Evolutionary conservation across 2,329 filamentous ascomycete genomes (phyloP).

Genomic region (Tetracladium maxilliforme): DNA sequence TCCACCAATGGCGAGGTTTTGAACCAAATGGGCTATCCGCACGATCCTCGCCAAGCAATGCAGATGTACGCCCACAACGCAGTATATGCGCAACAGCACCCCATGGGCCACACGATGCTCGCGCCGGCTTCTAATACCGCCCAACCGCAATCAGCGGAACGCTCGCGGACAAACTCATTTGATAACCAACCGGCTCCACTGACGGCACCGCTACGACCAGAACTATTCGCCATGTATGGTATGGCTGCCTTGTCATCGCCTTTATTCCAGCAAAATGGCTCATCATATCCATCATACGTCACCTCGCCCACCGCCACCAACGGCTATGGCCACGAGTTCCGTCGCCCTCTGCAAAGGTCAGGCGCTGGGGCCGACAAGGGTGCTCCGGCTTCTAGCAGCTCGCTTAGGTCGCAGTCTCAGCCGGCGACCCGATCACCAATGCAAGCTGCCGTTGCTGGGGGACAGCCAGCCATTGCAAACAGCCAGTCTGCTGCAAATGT

Average conservation of each 20-base stretch:
- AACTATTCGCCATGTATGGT: too few relatives aligned
- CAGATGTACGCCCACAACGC: conserved; percentile 31
- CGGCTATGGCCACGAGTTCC: conserved; percentile 32
- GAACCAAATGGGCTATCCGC: conserved; percentile 21
- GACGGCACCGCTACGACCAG: conserved; percentile 40
- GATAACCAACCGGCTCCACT: conserved; percentile 46
- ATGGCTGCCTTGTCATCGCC: conserved; percentile 32
- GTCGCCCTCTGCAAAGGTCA: conserved; percentile 41
- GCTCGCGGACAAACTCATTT: conserved; percentile 42
- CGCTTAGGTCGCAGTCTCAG: conserved; percentile 53
- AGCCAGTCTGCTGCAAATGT: background rate
- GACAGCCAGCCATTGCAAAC: conserved; percentile 3
- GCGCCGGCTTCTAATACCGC: conserved; percentile 20
- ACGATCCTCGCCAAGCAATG: conserved; percentile 27
- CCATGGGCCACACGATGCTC: conserved; percentile 20
- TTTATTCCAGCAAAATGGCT: conserved; percentile 12
- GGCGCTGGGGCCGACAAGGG: conserved; percentile 27
- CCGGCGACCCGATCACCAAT: conserved; percentile 28
- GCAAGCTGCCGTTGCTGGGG: conserved; percentile 10
- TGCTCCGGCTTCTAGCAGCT: conserved; percentile 29
- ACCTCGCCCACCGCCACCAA: conserved; percentile 37
- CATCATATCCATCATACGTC: conserved; percentile 35
- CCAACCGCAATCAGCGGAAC: conserved; percentile 19
- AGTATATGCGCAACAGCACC: conserved; percentile 26
- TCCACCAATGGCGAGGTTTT: too few relatives aligned